A percentile compares a stretch with the other conserved stretches of the same genome.
Conservation (phyloP, 179 eudicot species). For the Corrigiola litoralis region DNA sequence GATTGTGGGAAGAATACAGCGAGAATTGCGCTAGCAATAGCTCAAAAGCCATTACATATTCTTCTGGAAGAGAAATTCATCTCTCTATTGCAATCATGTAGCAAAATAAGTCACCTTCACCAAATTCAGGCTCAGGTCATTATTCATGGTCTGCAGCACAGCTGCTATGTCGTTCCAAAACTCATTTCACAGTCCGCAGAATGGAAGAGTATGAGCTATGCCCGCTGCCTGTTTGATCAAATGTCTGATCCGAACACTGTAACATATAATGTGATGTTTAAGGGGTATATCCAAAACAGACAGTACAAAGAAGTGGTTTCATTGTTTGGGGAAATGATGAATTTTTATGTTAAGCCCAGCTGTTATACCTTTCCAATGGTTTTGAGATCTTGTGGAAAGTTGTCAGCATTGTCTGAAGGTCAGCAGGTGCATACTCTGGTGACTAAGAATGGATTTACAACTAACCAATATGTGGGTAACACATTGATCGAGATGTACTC, state of each 20-base stretch:
- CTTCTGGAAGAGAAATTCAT: slow-evolving; percentile 51
- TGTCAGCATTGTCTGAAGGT: slow-evolving; percentile 43
- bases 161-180: slow-evolving; percentile 38
- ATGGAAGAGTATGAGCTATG: slow-evolving; percentile 32
- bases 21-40: slow-evolving; percentile 21
- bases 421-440: slow-evolving; percentile 51
- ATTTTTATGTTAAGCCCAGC: slow-evolving; percentile 39
- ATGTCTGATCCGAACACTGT: slow-evolving; percentile 40
- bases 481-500: slow-evolving; percentile 70
- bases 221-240: slow-evolving; percentile 54
- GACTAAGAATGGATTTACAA: slow-evolving; percentile 45
- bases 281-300: slow-evolving; percentile 53
- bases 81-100: slow-evolving; percentile 57
- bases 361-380: slow-evolving; percentile 67
- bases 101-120: slow-evolving; percentile 30
- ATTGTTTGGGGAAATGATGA: slow-evolving; percentile 50
- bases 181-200: slow-evolving; percentile 33
- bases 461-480: slow-evolving; percentile 66
- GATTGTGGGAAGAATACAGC: neutral
- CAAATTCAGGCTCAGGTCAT: slow-evolving; percentile 56
- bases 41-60: slow-evolving; percentile 29
- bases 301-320: slow-evolving; percentile 32
- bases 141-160: slow-evolving; percentile 37
- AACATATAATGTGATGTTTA: slow-evolving; percentile 54
- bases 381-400: slow-evolving; percentile 55